phyloP scores from a whole-genome alignment of 768 basidiomycete genomes.

The Rhizopogon roseolus region DNA sequence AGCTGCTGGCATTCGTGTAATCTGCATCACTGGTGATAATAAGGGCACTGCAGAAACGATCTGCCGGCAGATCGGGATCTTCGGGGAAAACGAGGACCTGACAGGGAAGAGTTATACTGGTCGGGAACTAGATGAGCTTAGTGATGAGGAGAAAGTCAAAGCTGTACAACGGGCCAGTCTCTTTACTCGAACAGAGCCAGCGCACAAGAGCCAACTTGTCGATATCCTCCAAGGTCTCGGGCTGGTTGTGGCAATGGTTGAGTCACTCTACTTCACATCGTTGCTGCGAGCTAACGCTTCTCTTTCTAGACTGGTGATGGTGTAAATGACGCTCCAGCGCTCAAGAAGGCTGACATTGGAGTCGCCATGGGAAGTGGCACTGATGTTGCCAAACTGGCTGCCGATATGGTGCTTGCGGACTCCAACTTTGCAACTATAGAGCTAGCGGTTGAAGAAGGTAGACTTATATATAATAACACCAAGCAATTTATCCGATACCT shows the following conservation, averaged over 20 bases:
- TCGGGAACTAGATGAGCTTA: conserved; percentile 80
- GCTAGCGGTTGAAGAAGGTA: conserved; percentile 93
- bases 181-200: conserved; percentile 92
- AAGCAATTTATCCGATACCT: conserved; percentile 99
- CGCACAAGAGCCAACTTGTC: conserved; percentile 92
- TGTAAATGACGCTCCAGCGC: conserved; percentile 95
- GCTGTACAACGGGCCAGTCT: conserved; percentile 87
- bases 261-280: conserved; percentile 15
- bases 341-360: conserved; percentile 97
- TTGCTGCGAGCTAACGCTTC: conserved; percentile 7
- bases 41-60: conserved; percentile 98
- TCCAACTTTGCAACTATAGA: conserved; percentile 98
- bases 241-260: conserved; percentile 92
- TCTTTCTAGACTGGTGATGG: conserved; percentile 81
- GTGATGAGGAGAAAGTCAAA: conserved; percentile 72
- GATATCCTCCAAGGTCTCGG: conserved; percentile 90
- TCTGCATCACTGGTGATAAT: conserved; percentile 98
- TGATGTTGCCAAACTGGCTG: conserved; percentile 95
- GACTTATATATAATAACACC: conserved; percentile 98
- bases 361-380: conserved; percentile 99
- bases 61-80: conserved; percentile 93
- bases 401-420: conserved; percentile 96
- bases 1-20: conserved; percentile 90
- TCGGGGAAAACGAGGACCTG: conserved; percentile 79
- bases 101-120: conserved; percentile 97